These are phyloP conservation scores for Skeletonema menzelii DNA, from an alignment of 108 stramenopile genomes.

Conservation along the genomic window DNA sequence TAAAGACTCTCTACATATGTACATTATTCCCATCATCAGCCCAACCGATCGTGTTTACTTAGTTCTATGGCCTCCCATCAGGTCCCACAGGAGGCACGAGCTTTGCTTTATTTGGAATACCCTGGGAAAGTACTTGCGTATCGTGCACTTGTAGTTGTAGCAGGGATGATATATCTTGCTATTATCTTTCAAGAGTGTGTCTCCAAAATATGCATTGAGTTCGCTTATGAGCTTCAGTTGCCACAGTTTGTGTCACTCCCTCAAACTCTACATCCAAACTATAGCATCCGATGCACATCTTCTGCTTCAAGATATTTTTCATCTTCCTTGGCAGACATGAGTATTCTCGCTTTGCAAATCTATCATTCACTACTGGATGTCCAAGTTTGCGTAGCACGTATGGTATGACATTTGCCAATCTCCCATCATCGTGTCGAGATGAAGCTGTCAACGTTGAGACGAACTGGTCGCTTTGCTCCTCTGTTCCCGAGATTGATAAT, in stretches of 20 bases:
- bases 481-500: background rate
- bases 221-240: slow-evolving; percentile 18
- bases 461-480: background rate
- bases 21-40: too few relatives aligned
- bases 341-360: slow-evolving; percentile 55
- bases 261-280: slow-evolving; percentile 23
- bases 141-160: too few relatives aligned
- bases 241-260: background rate
- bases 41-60: too few relatives aligned
- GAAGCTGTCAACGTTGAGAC: slow-evolving; percentile 26
- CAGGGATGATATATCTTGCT: too few relatives aligned
- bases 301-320: slow-evolving; percentile 64
- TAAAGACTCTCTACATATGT: too few relatives aligned
- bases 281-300: slow-evolving; percentile 62
- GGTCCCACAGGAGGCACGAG: too few relatives aligned
- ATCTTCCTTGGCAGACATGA: slow-evolving; percentile 53
- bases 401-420: slow-evolving; percentile 40
- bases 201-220: slow-evolving; percentile 26
- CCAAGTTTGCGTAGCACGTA: slow-evolving; percentile 52
- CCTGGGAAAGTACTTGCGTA: too few relatives aligned
- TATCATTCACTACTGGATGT: slow-evolving; percentile 66
- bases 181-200: background rate
- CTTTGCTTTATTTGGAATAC: too few relatives aligned
- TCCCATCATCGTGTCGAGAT: slow-evolving; percentile 26
- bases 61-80: too few relatives aligned